Percentiles rank a stretch among this genome's conserved stretches.
phyloP scores from a whole-genome alignment of 2,329 filamentous ascomycete genomes.

The Aureobasidium sp. region DNA sequence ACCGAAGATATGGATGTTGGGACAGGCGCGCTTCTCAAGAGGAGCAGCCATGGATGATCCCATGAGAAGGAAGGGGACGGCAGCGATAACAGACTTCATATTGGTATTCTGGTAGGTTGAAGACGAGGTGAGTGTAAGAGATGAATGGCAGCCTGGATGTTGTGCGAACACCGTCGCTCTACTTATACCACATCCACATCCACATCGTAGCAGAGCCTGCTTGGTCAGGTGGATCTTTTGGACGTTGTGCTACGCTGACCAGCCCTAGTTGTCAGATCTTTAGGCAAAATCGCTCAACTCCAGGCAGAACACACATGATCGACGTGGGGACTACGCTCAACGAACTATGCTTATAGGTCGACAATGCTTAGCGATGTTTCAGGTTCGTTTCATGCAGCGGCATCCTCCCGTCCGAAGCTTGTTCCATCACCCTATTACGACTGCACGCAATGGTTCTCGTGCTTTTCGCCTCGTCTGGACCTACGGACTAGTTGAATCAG shows the following conservation, averaged over 20 bases:
- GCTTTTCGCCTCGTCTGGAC: not conserved
- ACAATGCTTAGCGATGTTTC: constrained; percentile 5
- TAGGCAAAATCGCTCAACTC: constrained; percentile 6
- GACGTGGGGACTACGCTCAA: not conserved
- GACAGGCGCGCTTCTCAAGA: constrained; percentile 32
- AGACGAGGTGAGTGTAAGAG: not conserved
- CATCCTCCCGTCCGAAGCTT: constrained; percentile 3
- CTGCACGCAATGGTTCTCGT: not conserved
- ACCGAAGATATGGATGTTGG: constrained; percentile 37
- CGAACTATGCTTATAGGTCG: not conserved
- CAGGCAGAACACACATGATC: not conserved
- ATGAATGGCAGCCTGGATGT: not conserved
- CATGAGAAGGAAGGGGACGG: constrained; percentile 4
- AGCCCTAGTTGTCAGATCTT: not conserved
- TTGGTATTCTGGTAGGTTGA: not conserved
- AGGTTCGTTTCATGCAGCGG: not conserved
- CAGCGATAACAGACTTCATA: constrained; percentile 1
- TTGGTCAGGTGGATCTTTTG: not conserved
- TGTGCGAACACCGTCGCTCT: not conserved
- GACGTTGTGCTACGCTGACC: not conserved
- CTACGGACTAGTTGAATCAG: not conserved
- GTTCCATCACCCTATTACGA: not conserved
- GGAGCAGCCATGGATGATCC: constrained; percentile 27
- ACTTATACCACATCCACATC: not conserved
- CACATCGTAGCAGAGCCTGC: too few species aligned